Conservation (phyloP, 805 yeast species). For the Candida orba region DNA sequence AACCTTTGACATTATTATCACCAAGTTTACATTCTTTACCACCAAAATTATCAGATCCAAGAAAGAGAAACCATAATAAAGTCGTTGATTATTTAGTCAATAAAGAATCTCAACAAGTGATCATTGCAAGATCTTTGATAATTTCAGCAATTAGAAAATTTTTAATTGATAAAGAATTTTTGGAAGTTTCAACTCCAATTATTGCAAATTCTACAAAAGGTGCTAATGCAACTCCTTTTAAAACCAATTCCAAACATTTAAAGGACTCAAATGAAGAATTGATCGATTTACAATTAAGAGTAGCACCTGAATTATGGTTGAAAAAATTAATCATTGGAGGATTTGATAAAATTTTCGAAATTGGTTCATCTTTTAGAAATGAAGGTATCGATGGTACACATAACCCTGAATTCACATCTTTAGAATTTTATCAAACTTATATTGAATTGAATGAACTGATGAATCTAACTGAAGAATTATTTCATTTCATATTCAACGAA, state of each 20-base stretch:
- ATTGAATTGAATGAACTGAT: constrained; percentile 62
- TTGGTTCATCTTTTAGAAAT: constrained; percentile 80
- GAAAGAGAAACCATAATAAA: constrained; percentile 56
- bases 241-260: constrained; percentile 36
- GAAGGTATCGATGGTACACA: constrained; percentile 92
- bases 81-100: constrained; percentile 70
- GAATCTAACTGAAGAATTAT: constrained; percentile 51
- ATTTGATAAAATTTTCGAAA: constrained; percentile 77
- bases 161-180: constrained; percentile 46
- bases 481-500: constrained; percentile 32
- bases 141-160: constrained; percentile 50
- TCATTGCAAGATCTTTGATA: constrained; percentile 47
- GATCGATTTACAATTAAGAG: constrained; percentile 53
- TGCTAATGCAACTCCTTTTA: constrained; percentile 88
- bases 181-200: constrained; percentile 89
- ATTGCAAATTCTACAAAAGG: constrained; percentile 71
- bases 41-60: constrained; percentile 46
- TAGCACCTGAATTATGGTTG: constrained; percentile 95
- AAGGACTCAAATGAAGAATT: constrained; percentile 22
- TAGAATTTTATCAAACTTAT: constrained; percentile 81
- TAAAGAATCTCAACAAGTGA: constrained; percentile 37
- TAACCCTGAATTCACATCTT: constrained; percentile 87
- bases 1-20: constrained; percentile 46
- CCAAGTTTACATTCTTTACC: constrained; percentile 73
- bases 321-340: constrained; percentile 80